Percentiles rank a stretch among this genome's conserved stretches.
Conservation (phyloP, 331 rosid species). For the Prunus yedoensis region DNA sequence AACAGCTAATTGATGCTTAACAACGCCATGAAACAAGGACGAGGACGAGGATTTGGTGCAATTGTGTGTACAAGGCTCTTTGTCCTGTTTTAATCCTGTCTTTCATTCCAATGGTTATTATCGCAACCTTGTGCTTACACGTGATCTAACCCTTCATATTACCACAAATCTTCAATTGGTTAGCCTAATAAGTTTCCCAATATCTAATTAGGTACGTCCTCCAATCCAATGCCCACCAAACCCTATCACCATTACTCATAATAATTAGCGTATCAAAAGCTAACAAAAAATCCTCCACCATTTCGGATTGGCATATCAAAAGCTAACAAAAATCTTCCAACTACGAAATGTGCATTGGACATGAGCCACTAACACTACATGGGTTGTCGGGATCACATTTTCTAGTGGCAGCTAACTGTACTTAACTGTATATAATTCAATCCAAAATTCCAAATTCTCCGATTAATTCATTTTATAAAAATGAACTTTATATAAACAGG, state of each 20-base stretch:
- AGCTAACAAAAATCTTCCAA: not conserved
- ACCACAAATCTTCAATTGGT: not conserved
- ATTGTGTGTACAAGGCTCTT: slow-evolving; percentile 3
- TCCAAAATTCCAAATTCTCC: not conserved
- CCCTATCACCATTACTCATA: not conserved
- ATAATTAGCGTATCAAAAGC: not conserved
- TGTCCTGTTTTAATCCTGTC: slow-evolving; percentile 17
- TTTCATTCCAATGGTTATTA: slow-evolving; percentile 8
- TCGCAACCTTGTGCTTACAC: slow-evolving; percentile 24
- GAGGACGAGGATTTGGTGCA: not conserved
- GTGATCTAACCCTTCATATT: slow-evolving; percentile 2
- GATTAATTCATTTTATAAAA: not conserved
- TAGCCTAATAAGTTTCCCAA: not conserved
- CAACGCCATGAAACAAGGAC: slow-evolving; percentile 13
- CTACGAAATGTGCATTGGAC: not conserved
- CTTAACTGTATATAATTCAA: not conserved
- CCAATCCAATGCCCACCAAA: not conserved
- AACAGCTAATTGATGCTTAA: slow-evolving; percentile 30
- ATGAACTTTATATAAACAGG: too few relatives aligned
- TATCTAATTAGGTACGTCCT: not conserved
- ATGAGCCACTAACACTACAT: not conserved
- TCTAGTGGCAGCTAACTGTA: not conserved
- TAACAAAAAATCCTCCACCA: not conserved
- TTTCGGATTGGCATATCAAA: not conserved
- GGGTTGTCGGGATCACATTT: slow-evolving; percentile 6